phyloP scores from a whole-genome alignment of 2,329 filamentous ascomycete species.

The Monosporascus sp. region DNA sequence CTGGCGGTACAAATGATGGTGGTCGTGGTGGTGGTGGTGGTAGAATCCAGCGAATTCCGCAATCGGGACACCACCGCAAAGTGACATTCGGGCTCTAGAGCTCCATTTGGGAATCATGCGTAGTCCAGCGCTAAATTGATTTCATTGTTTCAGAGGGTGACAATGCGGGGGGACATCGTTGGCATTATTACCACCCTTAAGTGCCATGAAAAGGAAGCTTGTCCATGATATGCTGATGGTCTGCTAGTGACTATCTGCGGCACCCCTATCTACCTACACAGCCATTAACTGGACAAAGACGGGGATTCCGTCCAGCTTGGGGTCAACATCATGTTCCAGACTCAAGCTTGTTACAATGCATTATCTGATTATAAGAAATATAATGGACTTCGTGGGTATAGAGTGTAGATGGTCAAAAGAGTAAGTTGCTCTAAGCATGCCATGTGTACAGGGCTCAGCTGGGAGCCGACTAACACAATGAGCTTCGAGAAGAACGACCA shows the following conservation, averaged over 20 bases:
- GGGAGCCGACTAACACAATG: background rate
- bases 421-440: background rate
- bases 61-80: constrained; percentile 20
- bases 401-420: background rate
- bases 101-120: constrained; percentile 18
- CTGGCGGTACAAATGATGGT: too few relatives aligned
- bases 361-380: background rate
- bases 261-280: background rate
- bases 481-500: background rate
- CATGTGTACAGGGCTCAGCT: background rate
- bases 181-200: background rate
- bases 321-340: background rate
- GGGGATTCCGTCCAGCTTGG: background rate
- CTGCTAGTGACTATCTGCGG: background rate
- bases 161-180: background rate
- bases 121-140: constrained; percentile 7
- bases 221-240: background rate
- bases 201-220: background rate
- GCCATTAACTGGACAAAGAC: background rate
- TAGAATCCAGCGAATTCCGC: constrained; percentile 22
- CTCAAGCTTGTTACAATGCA: background rate
- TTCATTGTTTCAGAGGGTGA: background rate
- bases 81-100: constrained; percentile 18
- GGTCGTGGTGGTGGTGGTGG: constrained; percentile 1
- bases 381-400: background rate